A percentile compares a stretch with the other conserved stretches of the same genome.
phyloP scores from a whole-genome alignment of 2,329 filamentous ascomycete species.

The Phialophora chinensis region DNA sequence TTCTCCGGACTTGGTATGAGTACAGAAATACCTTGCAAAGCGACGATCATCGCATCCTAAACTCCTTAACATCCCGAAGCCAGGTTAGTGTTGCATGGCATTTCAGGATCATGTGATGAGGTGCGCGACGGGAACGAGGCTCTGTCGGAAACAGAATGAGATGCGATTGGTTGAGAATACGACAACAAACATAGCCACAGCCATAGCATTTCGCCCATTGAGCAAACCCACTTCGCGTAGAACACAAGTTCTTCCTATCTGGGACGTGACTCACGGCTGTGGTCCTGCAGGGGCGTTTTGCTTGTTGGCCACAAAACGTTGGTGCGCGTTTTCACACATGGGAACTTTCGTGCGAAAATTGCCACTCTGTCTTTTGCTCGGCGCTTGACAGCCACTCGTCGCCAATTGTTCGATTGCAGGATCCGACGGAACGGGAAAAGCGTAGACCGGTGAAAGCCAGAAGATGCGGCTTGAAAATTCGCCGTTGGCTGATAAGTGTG shows the following conservation, averaged over 20 bases:
- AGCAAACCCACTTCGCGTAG: neutral
- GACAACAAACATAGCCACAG: conserved; percentile 4
- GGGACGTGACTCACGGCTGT: conserved; percentile 1
- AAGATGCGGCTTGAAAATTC: conserved; percentile 13
- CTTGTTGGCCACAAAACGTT: neutral
- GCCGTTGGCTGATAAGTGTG: conserved; percentile 10
- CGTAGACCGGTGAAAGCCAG: conserved; percentile 22
- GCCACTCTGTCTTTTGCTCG: conserved; percentile 13
- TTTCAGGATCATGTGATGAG: neutral
- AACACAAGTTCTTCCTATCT: neutral
- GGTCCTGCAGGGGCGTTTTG: neutral
- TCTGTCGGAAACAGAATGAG: conserved; percentile 13
- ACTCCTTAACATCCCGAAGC: neutral
- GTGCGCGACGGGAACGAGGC: conserved; percentile 3
- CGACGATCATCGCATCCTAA: neutral
- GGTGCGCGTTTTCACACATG: neutral
- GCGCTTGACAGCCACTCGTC: conserved; percentile 1
- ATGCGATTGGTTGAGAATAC: conserved; percentile 21
- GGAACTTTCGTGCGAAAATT: conserved; percentile 1
- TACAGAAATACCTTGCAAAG: neutral
- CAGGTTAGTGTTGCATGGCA: neutral
- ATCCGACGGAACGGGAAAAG: neutral
- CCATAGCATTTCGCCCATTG: neutral
- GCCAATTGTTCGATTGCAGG: neutral
- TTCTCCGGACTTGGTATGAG: neutral